phyloP scores from a whole-genome alignment of 1,284 basidiomycete species.

The Coniophora puteana region DNA sequence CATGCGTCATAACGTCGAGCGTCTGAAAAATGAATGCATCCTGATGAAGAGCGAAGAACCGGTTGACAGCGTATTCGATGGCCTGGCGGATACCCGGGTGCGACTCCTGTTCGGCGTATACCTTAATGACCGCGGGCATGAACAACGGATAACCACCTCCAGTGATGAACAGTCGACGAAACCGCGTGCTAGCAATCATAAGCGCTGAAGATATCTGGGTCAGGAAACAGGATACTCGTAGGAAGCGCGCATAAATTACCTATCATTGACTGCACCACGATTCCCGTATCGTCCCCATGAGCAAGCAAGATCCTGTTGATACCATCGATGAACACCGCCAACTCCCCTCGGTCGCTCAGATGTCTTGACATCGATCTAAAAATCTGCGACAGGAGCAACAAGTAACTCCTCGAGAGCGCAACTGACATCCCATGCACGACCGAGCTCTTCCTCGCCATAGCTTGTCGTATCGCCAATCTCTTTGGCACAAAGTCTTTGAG shows the following conservation, averaged over 20 bases:
- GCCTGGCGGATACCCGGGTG: conserved; percentile 57
- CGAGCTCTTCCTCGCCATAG: conserved; percentile 14
- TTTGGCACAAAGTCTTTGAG: conserved; percentile 38
- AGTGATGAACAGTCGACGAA: conserved; percentile 69
- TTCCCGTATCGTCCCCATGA: conserved; percentile 69
- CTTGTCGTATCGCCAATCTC: conserved; percentile 10
- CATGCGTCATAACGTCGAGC: conserved; percentile 57
- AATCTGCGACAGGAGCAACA: conserved; percentile 66
- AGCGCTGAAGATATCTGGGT: conserved; percentile 33
- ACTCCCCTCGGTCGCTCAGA: conserved; percentile 70
- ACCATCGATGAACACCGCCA: conserved; percentile 66
- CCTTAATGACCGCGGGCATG: conserved; percentile 65
- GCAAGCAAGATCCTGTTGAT: conserved; percentile 61
- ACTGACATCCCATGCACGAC: conserved; percentile 45
- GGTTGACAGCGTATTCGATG: conserved; percentile 69
- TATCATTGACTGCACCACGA: conserved; percentile 68
- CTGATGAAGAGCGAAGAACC: conserved; percentile 74
- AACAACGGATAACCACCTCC: conserved; percentile 70
- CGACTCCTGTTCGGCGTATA: conserved; percentile 57
- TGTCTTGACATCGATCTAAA: conserved; percentile 76
- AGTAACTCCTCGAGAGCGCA: conserved; percentile 64
- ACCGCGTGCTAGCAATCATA: conserved; percentile 76
- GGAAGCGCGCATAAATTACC: too few species aligned
- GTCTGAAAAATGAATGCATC: conserved; percentile 77
- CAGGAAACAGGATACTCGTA: conserved; percentile 7